Percentiles rank a stretch among this genome's conserved stretches.
These are phyloP conservation scores for Murraya paniculata DNA, from an alignment of 345 rosid genomes.

Conservation along the genomic window DNA sequence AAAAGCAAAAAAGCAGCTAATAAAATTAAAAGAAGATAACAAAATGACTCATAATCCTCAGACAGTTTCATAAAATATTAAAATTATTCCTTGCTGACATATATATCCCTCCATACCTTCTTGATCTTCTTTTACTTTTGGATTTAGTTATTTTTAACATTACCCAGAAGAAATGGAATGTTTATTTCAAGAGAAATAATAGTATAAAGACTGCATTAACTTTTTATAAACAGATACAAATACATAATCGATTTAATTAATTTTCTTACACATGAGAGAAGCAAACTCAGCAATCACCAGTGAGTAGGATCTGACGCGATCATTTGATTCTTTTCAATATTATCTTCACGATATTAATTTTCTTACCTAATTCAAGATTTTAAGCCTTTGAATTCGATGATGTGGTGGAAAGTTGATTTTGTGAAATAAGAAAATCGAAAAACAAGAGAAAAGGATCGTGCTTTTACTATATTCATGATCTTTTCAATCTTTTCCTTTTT, in stretches of 20 bases:
- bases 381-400: not conserved
- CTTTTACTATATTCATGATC: not conserved
- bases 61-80: not conserved
- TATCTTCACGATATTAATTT: not conserved
- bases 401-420: not conserved
- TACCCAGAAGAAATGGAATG: not conserved
- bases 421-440: not conserved
- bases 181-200: not conserved
- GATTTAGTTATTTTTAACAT: no score
- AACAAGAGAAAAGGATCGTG: not conserved
- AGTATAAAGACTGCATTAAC: not conserved
- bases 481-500: not conserved
- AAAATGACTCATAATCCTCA: constrained; percentile 2
- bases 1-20: not conserved
- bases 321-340: constrained; percentile 14
- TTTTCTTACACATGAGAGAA: not conserved
- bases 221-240: not conserved
- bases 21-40: not conserved
- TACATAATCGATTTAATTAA: not conserved
- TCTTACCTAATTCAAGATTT: not conserved
- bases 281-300: constrained; percentile 35
- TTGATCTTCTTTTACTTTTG: not conserved
- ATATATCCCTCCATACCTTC: not conserved
- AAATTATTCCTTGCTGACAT: no score
- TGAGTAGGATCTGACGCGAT: constrained; percentile 43